These are phyloP conservation scores for Candida ortonii DNA, from an alignment of 805 yeast genomes.

Conservation along the genomic window DNA sequence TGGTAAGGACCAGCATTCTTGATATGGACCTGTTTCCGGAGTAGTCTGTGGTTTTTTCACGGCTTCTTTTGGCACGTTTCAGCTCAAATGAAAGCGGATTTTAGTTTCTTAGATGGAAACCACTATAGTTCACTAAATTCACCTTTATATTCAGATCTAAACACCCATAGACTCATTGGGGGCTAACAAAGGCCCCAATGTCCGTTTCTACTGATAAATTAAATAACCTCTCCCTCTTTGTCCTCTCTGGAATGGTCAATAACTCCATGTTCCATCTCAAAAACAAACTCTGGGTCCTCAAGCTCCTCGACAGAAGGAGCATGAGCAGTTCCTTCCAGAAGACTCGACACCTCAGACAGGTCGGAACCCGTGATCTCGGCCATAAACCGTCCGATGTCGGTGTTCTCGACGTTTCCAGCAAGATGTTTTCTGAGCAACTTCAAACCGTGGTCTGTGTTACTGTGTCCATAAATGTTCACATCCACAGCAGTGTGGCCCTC, in stretches of 20 bases:
- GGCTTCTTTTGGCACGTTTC: too few species aligned
- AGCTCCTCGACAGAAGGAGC: constrained; percentile 27
- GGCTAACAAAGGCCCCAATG: too few species aligned
- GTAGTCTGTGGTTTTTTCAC: too few species aligned
- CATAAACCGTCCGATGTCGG: constrained; percentile 76
- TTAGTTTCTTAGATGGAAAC: too few species aligned
- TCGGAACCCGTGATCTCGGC: constrained; percentile 49
- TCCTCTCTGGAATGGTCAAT: constrained; percentile 18
- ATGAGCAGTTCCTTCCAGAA: constrained; percentile 47
- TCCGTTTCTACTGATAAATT: too few species aligned
- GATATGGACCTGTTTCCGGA: too few species aligned
- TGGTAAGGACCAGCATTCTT: too few species aligned
- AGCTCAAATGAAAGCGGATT: too few species aligned
- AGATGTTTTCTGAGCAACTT: constrained; percentile 43
- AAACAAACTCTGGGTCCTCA: constrained; percentile 8
- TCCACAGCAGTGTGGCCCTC: constrained; percentile 97
- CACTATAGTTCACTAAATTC: too few species aligned
- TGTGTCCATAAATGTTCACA: constrained; percentile 83
- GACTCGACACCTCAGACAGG: constrained; percentile 46
- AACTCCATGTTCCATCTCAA: constrained; percentile 15
- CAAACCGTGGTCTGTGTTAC: constrained; percentile 51
- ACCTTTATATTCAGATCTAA: too few species aligned
- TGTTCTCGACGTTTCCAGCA: constrained; percentile 83
- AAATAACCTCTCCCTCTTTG: too few species aligned
- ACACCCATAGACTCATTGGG: too few species aligned